Evolutionary conservation across 176 grass and related monocot genomes (phyloP).

Genomic region (Calamus simplicifolius): DNA sequence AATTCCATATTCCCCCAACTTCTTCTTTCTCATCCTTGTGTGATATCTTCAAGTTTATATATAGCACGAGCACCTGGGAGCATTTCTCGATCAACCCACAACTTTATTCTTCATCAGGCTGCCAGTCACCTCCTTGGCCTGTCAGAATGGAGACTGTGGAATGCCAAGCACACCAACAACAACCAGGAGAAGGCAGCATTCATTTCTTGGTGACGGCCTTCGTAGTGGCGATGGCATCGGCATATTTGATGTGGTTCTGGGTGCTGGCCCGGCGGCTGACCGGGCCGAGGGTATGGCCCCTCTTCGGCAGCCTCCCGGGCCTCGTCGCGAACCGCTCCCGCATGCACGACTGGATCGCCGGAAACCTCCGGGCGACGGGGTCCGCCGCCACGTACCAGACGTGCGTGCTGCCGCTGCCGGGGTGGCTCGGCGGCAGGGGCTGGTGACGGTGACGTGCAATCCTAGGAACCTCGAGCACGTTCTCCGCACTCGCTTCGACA

Average conservation of each 20-base stretch:
- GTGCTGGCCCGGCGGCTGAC: slow-evolving; percentile 49
- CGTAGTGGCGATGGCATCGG: slow-evolving; percentile 30
- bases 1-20: not conserved
- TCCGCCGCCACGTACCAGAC: slow-evolving; percentile 82
- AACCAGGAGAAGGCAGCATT: slow-evolving; percentile 15
- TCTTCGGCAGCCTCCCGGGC: slow-evolving; percentile 73
- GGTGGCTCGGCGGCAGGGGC: slow-evolving; percentile 66
- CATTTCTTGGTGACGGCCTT: slow-evolving; percentile 14
- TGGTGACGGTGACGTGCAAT: slow-evolving; percentile 89
- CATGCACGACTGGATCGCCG: slow-evolving; percentile 87
- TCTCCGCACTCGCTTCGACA: slow-evolving; percentile 83
- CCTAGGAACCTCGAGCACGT: slow-evolving; percentile 93
- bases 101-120: not conserved
- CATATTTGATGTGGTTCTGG: slow-evolving; percentile 81
- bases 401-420: slow-evolving; percentile 71
- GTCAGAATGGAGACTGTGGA: slow-evolving; percentile 11
- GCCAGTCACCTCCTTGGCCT: not conserved
- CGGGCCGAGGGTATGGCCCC: slow-evolving; percentile 69
- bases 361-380: slow-evolving; percentile 69
- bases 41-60: slow-evolving; percentile 16
- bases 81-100: slow-evolving; percentile 63
- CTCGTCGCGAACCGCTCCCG: slow-evolving; percentile 57
- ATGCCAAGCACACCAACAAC: not conserved
- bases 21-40: not conserved
- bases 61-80: slow-evolving; percentile 40